These are phyloP conservation scores for Orobanche coerulescens DNA, from an alignment of 257 asterid species.

Conservation along the genomic window DNA sequence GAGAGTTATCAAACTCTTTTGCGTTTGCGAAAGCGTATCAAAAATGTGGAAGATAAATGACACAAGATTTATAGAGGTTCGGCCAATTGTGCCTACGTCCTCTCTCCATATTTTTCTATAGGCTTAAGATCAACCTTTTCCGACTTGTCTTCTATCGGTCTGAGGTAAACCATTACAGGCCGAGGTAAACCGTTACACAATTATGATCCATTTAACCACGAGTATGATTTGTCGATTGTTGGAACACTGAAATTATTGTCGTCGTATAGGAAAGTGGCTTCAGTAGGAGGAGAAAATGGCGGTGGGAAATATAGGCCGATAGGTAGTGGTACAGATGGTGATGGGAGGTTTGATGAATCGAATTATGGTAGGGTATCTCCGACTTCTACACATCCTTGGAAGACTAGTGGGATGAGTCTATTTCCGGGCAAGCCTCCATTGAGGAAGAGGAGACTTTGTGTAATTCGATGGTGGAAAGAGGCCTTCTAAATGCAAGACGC, in stretches of 20 bases:
- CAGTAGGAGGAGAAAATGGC: conserved; percentile 53
- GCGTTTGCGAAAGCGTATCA: too few species aligned
- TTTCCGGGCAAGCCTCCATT: conserved; percentile 32
- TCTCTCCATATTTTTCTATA: too few species aligned
- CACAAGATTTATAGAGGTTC: too few species aligned
- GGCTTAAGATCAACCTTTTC: too few species aligned
- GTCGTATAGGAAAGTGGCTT: conserved; percentile 45
- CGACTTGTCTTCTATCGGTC: too few species aligned
- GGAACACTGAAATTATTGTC: conserved; percentile 43
- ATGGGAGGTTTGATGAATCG: conserved; percentile 52
- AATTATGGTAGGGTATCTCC: conserved; percentile 39
- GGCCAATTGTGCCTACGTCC: too few species aligned
- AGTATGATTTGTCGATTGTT: conserved; percentile 45
- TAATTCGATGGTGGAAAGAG: conserved; percentile 64
- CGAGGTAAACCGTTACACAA: too few species aligned
- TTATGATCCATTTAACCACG: conserved; percentile 22
- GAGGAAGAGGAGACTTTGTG: conserved; percentile 56
- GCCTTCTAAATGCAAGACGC: conserved; percentile 45
- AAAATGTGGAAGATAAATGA: too few species aligned
- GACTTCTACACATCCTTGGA: conserved; percentile 24
- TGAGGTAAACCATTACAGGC: too few species aligned
- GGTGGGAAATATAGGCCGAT: conserved; percentile 51
- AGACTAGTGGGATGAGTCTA: conserved; percentile 42
- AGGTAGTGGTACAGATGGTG: conserved; percentile 69
- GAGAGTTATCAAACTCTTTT: too few species aligned